Evolutionary conservation across 1,139 yeast species (phyloP), one percentile per base, ranked within the genome.

Genomic region (Suhomyces coccinellae): DNA sequence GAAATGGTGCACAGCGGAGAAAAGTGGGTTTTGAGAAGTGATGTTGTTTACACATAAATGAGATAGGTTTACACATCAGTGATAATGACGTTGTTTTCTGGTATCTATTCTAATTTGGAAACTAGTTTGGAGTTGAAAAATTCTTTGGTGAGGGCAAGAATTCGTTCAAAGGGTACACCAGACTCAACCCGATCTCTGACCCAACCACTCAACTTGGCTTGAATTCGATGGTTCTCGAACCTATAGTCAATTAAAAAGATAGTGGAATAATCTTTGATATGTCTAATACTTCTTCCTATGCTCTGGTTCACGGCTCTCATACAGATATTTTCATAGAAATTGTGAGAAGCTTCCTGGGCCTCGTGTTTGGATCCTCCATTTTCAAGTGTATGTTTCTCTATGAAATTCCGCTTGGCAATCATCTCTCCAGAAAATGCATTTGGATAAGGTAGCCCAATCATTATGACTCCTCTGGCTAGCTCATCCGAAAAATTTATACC

Each of bases 281-380:
- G 97, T 48, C 99, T 72, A 33, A 91, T 91, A 16, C 97, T 89
- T 55, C 99, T 76, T 0, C 98, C 99, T 15, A 93, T 85, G 65
- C 96, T 83, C 65, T 91, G 99, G 60, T 91, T 91, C 2, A 91
- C 89, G 0, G 97, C 87, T 47, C 93, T 79, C 95, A 93, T 87
- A 61, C 97, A 90, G 9, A 89, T 71, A 58, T 88, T 89, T 55
- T 90, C 97, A 56, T 87, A 86, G 57, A 81, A 89, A 36, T 75
- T 78, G n/a, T 68, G 66, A 2, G 86, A 74, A n/a, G 72, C 73
- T 4, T 62, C 69, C 27, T 54, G 55, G 0, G 86, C 85, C 31
- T 66, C 67, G 15, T 58, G 52, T 26, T 44, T 46, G 0, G 79
- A 58, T 0, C 74, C 76, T 0, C 86, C 85, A 13, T 54, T 59